These are phyloP conservation scores for Suillus discolor DNA, from an alignment of 768 basidiomycete genomes.

Conservation along the genomic window DNA sequence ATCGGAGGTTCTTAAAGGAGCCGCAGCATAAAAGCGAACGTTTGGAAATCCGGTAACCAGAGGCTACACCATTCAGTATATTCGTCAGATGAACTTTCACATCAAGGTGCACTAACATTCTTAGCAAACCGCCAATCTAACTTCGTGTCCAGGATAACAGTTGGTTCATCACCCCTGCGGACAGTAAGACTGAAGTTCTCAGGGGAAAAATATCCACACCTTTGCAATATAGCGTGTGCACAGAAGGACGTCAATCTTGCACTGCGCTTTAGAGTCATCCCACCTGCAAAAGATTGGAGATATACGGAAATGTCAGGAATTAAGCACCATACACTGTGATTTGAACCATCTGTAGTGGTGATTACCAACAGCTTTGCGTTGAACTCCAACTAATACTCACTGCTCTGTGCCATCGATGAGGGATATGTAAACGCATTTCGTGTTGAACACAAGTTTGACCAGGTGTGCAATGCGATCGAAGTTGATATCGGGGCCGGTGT, in stretches of 20 bases:
- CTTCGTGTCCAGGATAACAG: slow-evolving; percentile 77
- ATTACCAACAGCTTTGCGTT: slow-evolving; percentile 1
- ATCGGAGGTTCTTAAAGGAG: slow-evolving; percentile 85
- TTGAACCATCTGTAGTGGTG: slow-evolving; percentile 74
- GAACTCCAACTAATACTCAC: slow-evolving; percentile 45
- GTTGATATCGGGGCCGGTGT: slow-evolving; percentile 83
- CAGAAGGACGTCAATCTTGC: slow-evolving; percentile 74
- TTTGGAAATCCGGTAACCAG: slow-evolving; percentile 65
- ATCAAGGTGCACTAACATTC: slow-evolving; percentile 56
- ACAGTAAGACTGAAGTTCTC: slow-evolving; percentile 1
- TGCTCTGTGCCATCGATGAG: slow-evolving; percentile 85
- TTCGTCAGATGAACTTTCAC: slow-evolving; percentile 2
- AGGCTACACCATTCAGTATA: slow-evolving; percentile 48
- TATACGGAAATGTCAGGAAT: neutral
- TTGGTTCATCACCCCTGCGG: slow-evolving; percentile 81
- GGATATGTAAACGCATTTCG: slow-evolving; percentile 81
- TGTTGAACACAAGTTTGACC: slow-evolving; percentile 90
- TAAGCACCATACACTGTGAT: slow-evolving; percentile 68
- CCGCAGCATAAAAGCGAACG: slow-evolving; percentile 90
- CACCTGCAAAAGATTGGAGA: slow-evolving; percentile 37
- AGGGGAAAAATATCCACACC: slow-evolving; percentile 40
- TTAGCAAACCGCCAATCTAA: slow-evolving; percentile 88
- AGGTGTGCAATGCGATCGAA: slow-evolving; percentile 95
- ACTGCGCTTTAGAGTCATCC: slow-evolving; percentile 45
- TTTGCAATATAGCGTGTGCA: slow-evolving; percentile 80